Base-by-base conservation (phyloP, 768 basidiomycete species). In the Paxillus involutus region DNA sequence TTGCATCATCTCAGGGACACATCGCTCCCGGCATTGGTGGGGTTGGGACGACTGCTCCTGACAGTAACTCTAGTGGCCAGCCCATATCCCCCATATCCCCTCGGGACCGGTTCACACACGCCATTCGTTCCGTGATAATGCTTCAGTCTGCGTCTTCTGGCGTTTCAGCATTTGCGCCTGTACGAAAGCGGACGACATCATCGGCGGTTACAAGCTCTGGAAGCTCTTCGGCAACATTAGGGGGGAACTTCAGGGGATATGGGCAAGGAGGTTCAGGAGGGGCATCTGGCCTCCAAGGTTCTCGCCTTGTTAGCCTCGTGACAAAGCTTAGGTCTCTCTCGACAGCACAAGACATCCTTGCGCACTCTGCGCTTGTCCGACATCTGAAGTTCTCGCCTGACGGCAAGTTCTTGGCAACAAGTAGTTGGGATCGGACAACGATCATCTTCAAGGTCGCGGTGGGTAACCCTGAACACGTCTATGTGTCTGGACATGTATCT, bases 371-470 rank as follows among this genome's bases (percentile, higher is more conserved):
- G 7, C 77, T 89, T 29, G 88, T 91, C 16, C 68, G 84, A 49
- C 85, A 89, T 67, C 65, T 91, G 62, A 83, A 89, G 65, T 91
- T 90, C 71, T 88, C 86, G 1, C 88, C 87, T 1, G 81, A 89
- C 66, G 89, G 89, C 17, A 83, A 78, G 63, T 88, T 80, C 62
- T 64, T 91, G 59, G 89, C 87, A 3, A 89, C 88, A 8, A 30
- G 39, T 57, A 86, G 86, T 61, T 89, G 87, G 87, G 87, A 88
- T 63, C 72, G 82, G 58, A 88, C 86, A 6, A 82, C 84, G 0
- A 74, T 82, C 10, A 81, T 88, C 40, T 88, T 86, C 71, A 79
- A 76, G 54, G 81, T 88, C 17, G 82, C 77, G 53, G 86, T 87
- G 61, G 53, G 80, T 64, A 29, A 32, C 36, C 44, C 39, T 11